Evolutionary conservation across 371 early-diverging fungal genomes (phyloP).

Genomic region (Rhizopus sp.): DNA sequence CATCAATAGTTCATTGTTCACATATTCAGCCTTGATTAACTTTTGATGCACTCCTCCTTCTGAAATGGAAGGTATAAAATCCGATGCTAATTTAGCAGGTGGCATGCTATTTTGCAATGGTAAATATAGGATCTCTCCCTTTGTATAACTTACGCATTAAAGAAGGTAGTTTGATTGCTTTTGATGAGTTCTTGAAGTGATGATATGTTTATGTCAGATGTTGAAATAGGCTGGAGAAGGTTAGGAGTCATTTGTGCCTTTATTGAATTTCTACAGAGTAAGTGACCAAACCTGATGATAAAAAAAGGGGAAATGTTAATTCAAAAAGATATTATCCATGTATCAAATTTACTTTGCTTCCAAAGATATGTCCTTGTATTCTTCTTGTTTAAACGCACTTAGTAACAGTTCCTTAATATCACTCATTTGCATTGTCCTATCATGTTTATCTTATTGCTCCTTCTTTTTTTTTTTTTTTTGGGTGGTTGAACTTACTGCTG

Average conservation of each 20-base stretch:
- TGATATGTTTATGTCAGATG: neutral
- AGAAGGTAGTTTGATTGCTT: slow-evolving; percentile 26
- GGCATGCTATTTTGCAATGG: slow-evolving; percentile 25
- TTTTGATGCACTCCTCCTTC: slow-evolving; percentile 26
- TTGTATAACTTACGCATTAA: slow-evolving; percentile 22
- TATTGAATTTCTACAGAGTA: slow-evolving; percentile 27
- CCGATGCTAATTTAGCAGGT: slow-evolving; percentile 24
- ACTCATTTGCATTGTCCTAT: slow-evolving; percentile 5
- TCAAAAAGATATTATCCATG: neutral
- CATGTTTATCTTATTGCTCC: no score
- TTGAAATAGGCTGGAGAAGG: slow-evolving; percentile 16
- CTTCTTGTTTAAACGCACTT: slow-evolving; percentile 12
- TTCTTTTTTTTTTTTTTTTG: no score
- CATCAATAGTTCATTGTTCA: slow-evolving; percentile 18
- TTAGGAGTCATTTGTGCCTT: slow-evolving; percentile 3
- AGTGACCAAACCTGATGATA: slow-evolving; percentile 37
- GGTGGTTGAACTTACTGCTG: neutral
- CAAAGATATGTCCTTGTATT: slow-evolving; percentile 16
- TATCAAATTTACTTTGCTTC: slow-evolving; percentile 32
- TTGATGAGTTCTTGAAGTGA: slow-evolving; percentile 1
- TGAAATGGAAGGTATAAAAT: slow-evolving; percentile 23
- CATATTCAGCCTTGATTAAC: slow-evolving; percentile 32
- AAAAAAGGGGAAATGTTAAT: neutral
- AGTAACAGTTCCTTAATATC: slow-evolving; percentile 20
- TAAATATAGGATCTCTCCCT: neutral